Base-by-base conservation (phyloP, 108 stramenopile species). In the Fragilariopsis cylindrus region DNA sequence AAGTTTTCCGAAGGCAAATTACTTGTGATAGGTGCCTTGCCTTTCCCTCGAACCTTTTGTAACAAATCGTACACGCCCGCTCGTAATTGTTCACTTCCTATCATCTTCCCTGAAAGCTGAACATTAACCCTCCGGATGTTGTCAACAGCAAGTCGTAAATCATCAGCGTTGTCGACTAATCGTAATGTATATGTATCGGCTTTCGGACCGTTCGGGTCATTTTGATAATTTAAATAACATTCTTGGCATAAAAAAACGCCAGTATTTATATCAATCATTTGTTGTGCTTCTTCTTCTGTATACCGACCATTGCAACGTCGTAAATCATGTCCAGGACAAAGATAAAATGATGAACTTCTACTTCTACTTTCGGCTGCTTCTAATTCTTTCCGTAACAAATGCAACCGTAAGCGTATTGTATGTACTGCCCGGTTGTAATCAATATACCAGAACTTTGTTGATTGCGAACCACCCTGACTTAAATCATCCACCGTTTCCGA, bases 401-500 rank as follows among this genome's bases (percentile, higher is more conserved):
- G 88, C 40, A 94, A 58, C 53, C 96, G 81, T 47, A 93, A 79
- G 43, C 92, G 91, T 52, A 96, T 94, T 39, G 89, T 88, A 72
- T 94, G 87, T n/a, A 96, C 92, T 21, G 92, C 91, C 65, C 86
- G 79, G 66, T 81, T 86, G 73, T 87, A 90, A 67, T 94, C 93
- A 54, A 92, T 86, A 67, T 90, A 92, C 86, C 85, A 95, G 65
- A 90, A 92, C 50, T 92, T 94, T 48, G 96, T 93, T 30, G 88
- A 84, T 73, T 92, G 92, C 65, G 82, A 82, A 13, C 96, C 96
- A 13, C 96, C 96, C 78, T 88, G 82, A 30, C 69, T 72, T 70
- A 96, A 76, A 89, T 96, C 96, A 77, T 96, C 92, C 18, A 96
- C 96, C n/a, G 81, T 77, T 80, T 96, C 96, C 56, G 78, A 88